Conservation (phyloP, 305 asterid species). For the Vinca major region DNA sequence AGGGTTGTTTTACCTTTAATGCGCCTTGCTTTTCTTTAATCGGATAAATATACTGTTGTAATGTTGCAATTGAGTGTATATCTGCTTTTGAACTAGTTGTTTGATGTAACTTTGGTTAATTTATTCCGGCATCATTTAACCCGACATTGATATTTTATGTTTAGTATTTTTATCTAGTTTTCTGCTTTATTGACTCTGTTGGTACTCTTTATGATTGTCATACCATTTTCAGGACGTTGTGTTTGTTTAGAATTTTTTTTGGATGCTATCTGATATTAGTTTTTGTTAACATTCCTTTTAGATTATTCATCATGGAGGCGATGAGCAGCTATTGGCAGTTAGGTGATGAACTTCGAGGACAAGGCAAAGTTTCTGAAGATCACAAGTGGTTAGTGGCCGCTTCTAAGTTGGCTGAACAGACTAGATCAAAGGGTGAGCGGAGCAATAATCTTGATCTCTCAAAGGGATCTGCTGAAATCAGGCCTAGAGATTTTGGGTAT, state of each 20-base stretch:
- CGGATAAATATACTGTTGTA: not conserved
- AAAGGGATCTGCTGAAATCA: constrained; percentile 44
- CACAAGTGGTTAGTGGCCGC: constrained; percentile 75
- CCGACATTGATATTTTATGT: not conserved
- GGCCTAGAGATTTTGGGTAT: constrained; percentile 45
- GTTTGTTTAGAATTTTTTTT: not conserved
- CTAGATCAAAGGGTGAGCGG: constrained; percentile 60
- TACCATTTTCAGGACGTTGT: not conserved
- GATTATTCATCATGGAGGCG: constrained; percentile 50
- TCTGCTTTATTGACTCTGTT: not conserved
- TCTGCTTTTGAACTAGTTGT: too few relatives aligned
- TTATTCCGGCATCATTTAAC: not conserved
- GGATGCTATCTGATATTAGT: not conserved
- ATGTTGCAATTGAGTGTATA: too few relatives aligned
- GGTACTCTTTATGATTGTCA: not conserved
- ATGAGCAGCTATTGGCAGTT: constrained; percentile 75
- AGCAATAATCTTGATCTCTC: constrained; percentile 71
- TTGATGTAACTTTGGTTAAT: not conserved
- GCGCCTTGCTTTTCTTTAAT: not conserved
- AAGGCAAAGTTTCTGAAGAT: constrained; percentile 69
- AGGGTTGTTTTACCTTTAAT: not conserved
- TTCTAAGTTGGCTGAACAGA: constrained; percentile 76
- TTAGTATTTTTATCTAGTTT: not conserved
- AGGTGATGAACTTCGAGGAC: constrained; percentile 90
- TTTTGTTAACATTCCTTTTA: constrained; percentile 3